Base-by-base conservation (phyloP, 768 basidiomycete species). In the Rhodocollybia butyracea region DNA sequence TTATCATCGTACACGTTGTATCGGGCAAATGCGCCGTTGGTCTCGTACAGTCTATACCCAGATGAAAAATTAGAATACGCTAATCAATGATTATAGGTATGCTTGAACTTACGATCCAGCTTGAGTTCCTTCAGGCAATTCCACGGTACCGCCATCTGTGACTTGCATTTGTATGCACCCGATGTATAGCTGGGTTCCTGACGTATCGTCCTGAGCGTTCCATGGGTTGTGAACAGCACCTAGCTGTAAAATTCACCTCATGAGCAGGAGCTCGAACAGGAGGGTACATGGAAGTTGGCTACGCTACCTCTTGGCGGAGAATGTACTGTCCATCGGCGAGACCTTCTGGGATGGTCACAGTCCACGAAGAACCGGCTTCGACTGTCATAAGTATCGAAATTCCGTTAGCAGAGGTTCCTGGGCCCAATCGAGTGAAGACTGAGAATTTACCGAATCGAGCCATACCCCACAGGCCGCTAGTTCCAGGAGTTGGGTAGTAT, bases 141-240 rank as follows among this genome's bases (percentile, higher is more conserved):
- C 31, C 4, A 45, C 15, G 31, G 47, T 39, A 3, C 63, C 63
- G 24, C 63, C 61, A 39, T 58, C 51, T 17, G 43, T 55, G 19
- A 64, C 59, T n/a, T 64, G 51, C 2, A 64, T 30, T 29, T 62
- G 61, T 39, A 64, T 59, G 29, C 63, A 64, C 4, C 59, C 59
- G 26, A 54, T 45, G 22, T 54, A 54, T 17, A 42, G 39, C 53
- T 54, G 53, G 21, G 56, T 48, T 15, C 51, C 55, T 26, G 51
- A 52, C 7, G 36, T 40, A 52, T 27, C 27, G 24, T 45, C 42
- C 17, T 41, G 22, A 17, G 53, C 36, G 26, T 34, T 41, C 41
- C 41, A 40, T 11, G 39, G 39, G 21, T 39, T 40, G 41, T 54
- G 53, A 17, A 54, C 34, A 17, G 53, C 53, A 29, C 38, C 53